These are phyloP conservation scores for Vicia faba DNA, from an alignment of 306 rosid genomes.

Conservation along the genomic window DNA sequence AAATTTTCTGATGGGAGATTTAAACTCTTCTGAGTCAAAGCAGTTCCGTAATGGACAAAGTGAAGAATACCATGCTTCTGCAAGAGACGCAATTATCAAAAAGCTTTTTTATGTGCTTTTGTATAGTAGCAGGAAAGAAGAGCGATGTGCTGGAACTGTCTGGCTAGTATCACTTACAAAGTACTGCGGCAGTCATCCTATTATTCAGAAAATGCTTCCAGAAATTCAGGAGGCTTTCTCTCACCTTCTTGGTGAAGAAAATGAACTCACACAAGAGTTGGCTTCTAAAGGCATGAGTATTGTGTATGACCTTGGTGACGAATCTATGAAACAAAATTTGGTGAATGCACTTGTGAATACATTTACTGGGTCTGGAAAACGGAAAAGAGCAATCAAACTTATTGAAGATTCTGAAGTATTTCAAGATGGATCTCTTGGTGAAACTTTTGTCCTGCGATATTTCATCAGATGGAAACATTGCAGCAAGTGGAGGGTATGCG, in stretches of 20 bases:
- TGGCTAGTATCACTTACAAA: slow-evolving; percentile 90
- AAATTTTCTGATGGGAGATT: slow-evolving; percentile 87
- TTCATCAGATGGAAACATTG: too few species aligned
- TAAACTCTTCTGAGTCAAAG: slow-evolving; percentile 54
- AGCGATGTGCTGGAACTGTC: slow-evolving; percentile 96
- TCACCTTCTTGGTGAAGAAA: slow-evolving; percentile 86
- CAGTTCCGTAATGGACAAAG: slow-evolving; percentile 40
- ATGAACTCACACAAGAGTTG: slow-evolving; percentile 93
- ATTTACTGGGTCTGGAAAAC: slow-evolving; percentile 86
- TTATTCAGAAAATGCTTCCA: slow-evolving; percentile 83
- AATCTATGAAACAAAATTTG: slow-evolving; percentile 77
- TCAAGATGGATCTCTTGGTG: slow-evolving; percentile 89
- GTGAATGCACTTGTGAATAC: slow-evolving; percentile 87
- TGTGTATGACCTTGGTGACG: slow-evolving; percentile 94
- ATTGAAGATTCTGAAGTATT: slow-evolving; percentile 94
- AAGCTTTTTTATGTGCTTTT: slow-evolving; percentile 86
- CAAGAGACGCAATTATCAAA: slow-evolving; percentile 74
- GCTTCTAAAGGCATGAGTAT: slow-evolving; percentile 99
- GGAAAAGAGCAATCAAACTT: slow-evolving; percentile 93
- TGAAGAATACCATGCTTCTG: slow-evolving; percentile 58
- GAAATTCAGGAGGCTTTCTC: slow-evolving; percentile 99
- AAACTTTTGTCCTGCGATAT: too few species aligned
- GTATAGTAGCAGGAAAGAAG: slow-evolving; percentile 94
- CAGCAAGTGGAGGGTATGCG: too few species aligned
- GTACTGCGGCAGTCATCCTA: slow-evolving; percentile 83